Percentiles rank a stretch among this genome's conserved stretches.
These are phyloP conservation scores for Penicillium manginii DNA, from an alignment of 495 filamentous ascomycete species.

Conservation along the genomic window DNA sequence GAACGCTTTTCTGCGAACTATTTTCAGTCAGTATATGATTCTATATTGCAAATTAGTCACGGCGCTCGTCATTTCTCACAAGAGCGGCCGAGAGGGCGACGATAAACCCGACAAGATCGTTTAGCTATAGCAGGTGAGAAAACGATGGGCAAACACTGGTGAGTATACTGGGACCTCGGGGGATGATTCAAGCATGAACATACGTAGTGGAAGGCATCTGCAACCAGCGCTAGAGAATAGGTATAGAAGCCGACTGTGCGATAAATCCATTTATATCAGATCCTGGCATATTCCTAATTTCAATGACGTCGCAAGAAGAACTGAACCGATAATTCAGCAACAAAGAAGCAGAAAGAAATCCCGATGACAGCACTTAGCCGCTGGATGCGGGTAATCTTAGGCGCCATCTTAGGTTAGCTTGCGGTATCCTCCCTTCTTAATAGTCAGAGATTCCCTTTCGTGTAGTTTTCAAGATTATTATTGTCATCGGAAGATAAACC, in stretches of 20 bases:
- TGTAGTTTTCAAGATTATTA: not conserved
- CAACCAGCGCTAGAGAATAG: conserved; percentile 76
- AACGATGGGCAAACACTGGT: no score
- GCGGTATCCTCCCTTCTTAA: no score
- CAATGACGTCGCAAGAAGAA: not conserved
- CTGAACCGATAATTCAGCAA: conserved; percentile 44
- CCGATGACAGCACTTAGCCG: conserved; percentile 40
- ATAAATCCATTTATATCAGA: not conserved
- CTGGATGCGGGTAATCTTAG: conserved; percentile 24
- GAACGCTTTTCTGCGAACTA: conserved; percentile 30
- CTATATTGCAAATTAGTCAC: no score
- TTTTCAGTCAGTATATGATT: no score
- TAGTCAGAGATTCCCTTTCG: no score
- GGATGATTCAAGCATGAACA: conserved; percentile 20
- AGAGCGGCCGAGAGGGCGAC: conserved; percentile 84
- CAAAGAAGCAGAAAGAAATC: conserved; percentile 46
- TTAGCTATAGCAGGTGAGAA: conserved; percentile 58
- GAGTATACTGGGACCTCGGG: no score
- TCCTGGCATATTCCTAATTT: not conserved
- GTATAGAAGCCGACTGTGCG: conserved; percentile 65
- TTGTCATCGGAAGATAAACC: not conserved
- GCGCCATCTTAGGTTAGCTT: not conserved
- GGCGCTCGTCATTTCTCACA: no score
- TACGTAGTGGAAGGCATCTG: conserved; percentile 91
- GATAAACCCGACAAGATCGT: conserved; percentile 84